Conservation (phyloP, 345 rosid genomes). For the Ceriops zippeliana region DNA sequence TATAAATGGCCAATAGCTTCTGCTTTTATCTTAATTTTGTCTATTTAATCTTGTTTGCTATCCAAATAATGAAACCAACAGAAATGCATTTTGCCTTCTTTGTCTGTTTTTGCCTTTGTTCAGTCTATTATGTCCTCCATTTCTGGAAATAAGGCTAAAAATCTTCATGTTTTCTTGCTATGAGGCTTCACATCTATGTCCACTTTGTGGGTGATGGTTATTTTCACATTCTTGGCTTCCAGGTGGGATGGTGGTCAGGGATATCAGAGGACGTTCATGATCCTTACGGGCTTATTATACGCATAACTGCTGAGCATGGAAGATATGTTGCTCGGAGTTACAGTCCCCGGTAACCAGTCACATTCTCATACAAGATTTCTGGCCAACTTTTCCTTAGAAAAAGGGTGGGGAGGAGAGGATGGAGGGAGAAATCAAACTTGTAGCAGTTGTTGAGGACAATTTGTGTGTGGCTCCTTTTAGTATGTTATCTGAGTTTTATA, state of each 20-base stretch:
- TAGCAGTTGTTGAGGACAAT: too few relatives aligned
- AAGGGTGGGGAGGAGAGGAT: too few relatives aligned
- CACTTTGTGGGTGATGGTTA: neutral
- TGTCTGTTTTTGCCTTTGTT: too few relatives aligned
- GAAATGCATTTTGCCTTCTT: too few relatives aligned
- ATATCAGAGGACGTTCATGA: conserved; percentile 65
- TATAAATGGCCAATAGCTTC: neutral
- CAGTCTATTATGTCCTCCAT: too few relatives aligned
- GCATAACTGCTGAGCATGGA: conserved; percentile 92
- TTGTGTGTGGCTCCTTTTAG: too few relatives aligned
- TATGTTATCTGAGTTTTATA: too few relatives aligned
- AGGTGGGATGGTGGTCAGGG: conserved; percentile 99
- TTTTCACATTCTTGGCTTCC: conserved; percentile 13
- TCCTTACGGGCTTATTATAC: conserved; percentile 82
- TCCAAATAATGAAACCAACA: neutral
- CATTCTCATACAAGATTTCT: neutral
- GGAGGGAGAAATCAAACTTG: too few relatives aligned
- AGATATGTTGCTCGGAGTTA: conserved; percentile 84
- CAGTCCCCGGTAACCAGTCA: conserved; percentile 63
- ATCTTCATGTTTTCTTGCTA: too few relatives aligned
- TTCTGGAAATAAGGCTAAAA: too few relatives aligned
- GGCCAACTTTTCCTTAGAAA: too few relatives aligned
- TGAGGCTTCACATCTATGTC: neutral
- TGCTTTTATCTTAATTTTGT: neutral
- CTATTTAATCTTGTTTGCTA: neutral